These are phyloP conservation scores for Saccharomycopsis sp. DNA, from an alignment of 805 yeast genomes.

Conservation along the genomic window DNA sequence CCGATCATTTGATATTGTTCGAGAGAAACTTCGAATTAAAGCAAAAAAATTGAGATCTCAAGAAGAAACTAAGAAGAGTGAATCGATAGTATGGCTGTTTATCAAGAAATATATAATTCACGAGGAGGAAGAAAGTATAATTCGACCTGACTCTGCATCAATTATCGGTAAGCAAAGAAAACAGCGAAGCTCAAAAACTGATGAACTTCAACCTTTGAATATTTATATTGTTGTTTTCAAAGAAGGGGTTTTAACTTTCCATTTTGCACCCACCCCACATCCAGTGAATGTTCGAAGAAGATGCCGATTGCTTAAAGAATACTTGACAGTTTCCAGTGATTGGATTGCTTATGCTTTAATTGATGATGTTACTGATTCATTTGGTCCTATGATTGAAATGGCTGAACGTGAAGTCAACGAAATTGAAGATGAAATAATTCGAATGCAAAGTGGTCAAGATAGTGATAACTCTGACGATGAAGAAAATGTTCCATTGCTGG, in stretches of 20 bases:
- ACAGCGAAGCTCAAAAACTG: conserved; percentile 26
- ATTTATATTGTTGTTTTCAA: conserved; percentile 68
- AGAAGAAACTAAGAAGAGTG: neutral
- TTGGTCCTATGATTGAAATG: conserved; percentile 73
- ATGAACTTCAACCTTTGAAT: conserved; percentile 45
- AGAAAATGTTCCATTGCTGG: conserved; percentile 5
- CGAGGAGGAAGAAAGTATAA: neutral
- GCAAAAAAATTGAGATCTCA: conserved; percentile 6
- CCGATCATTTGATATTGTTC: conserved; percentile 84
- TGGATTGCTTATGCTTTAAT: conserved; percentile 79
- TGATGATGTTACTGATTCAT: conserved; percentile 81
- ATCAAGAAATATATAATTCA: too few relatives aligned
- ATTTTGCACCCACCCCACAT: conserved; percentile 60
- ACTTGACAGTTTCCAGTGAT: conserved; percentile 71
- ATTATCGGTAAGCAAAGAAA: too few relatives aligned
- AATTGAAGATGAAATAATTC: conserved; percentile 48
- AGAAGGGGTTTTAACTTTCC: conserved; percentile 63
- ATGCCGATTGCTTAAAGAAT: conserved; percentile 71
- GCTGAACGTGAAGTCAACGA: conserved; percentile 78
- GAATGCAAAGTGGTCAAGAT: conserved; percentile 17
- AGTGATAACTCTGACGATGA: conserved; percentile 20
- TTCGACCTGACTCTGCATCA: neutral
- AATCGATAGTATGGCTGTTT: too few relatives aligned
- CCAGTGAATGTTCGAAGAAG: conserved; percentile 76
- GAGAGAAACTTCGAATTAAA: conserved; percentile 17